Evolutionary conservation across 202 grass and related monocot species (phyloP).

Genomic region (Setaria italica): DNA sequence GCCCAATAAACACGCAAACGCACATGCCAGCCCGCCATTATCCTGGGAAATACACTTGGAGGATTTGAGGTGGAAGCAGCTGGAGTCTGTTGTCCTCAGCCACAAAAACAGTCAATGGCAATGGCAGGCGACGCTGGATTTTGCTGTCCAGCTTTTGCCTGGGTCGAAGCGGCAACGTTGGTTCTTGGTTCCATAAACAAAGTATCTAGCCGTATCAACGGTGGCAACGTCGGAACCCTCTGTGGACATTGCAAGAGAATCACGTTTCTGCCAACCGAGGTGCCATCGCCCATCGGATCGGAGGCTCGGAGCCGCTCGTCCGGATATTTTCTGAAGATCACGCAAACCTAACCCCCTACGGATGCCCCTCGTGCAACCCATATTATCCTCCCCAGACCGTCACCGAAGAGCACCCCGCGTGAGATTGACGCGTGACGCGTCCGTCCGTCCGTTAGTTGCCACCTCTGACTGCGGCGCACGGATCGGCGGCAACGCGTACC

Average conservation of each 20-base stretch:
- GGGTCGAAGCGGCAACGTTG: neutral
- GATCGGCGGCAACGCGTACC: neutral
- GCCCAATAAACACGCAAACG: neutral
- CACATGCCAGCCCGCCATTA: neutral
- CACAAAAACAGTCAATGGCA: neutral
- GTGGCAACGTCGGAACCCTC: neutral
- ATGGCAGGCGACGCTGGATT: neutral
- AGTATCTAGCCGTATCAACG: neutral
- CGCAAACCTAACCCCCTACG: neutral
- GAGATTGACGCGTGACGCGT: neutral
- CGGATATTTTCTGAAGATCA: neutral
- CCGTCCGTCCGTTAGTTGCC: neutral
- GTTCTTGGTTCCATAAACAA: neutral
- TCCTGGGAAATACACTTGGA: neutral
- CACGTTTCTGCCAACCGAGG: slow-evolving; percentile 41
- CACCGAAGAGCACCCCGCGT: neutral
- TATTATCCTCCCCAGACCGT: neutral
- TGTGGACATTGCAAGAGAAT: neutral
- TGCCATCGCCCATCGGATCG: too few relatives aligned
- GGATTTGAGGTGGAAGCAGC: too few relatives aligned
- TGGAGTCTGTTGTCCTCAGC: too few relatives aligned
- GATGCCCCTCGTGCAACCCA: neutral
- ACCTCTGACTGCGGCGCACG: neutral
- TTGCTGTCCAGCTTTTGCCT: neutral
- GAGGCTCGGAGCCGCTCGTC: neutral